Base-by-base conservation (phyloP, 257 asterid genomes). In the Agastache rugosa region DNA sequence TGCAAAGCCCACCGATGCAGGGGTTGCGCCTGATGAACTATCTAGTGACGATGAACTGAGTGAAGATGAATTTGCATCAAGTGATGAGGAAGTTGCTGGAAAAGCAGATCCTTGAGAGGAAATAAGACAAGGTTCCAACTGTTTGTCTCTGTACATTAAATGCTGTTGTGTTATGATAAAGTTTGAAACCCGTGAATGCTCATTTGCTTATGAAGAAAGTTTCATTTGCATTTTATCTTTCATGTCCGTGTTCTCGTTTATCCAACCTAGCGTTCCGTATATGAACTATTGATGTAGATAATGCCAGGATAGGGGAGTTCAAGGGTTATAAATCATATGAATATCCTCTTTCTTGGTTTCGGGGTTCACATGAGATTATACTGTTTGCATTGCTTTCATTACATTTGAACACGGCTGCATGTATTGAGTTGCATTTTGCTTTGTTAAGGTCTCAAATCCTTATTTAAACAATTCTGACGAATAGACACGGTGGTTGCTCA, bases 1-100 rank as follows among this genome's bases (percentile, higher is more conserved):
- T 66, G 97, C 97, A 0, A 92, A 88, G 87, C 88, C 92, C 31
- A 90, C 81, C 53, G 92, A 90, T 78, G 92, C 86, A 2, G 97
- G 97, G 56, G 92, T 83, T 54, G 85, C 58, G 31, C 90, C 91
- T 19, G 93, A 90, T 16, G 93, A 82, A 56, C 82, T 85, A 75
- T 83, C 96, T 4, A 92, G 96, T 16, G 96, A 90, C 19, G 97
- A 90, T 68, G 97, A 90, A 76, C 72, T 86, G 73, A 87, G 81
- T 47, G 96, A 90, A 71, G 96, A 87, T 71, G 97, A 86, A 71
- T 81, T 83, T 78, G 90, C 73, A 19, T 92, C 93, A 22, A 88
- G 88, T 11, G 96, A 90, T 7, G 96, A 92, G 14, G 96, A 88
- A 69, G 78, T 90, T 77, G 96, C 87, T 48, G 93, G 97, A 17